Evolutionary conservation across 257 asterid genomes (phyloP).

Genomic region (Solanum lycopersicoides): DNA sequence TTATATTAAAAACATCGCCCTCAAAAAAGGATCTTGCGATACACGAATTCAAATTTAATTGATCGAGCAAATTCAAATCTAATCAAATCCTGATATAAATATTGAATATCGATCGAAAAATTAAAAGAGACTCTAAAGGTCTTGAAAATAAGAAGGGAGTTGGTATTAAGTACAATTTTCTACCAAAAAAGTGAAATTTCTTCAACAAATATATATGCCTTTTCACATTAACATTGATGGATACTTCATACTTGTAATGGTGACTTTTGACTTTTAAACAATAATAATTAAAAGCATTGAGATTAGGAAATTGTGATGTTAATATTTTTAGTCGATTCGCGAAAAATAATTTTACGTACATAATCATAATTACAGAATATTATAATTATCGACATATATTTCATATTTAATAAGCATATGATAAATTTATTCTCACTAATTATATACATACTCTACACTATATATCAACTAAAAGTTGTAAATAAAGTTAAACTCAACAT

Average conservation of each 20-base stretch:
- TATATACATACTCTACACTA: neutral
- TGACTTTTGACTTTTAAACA: neutral
- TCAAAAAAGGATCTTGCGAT: rapidly evolving
- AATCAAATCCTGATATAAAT: neutral
- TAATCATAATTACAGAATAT: neutral
- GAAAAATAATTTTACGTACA: neutral
- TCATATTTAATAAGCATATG: neutral
- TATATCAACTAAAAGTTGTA: neutral
- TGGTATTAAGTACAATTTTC: neutral
- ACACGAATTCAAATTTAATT: neutral
- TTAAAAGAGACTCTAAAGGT: neutral
- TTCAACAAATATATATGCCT: neutral
- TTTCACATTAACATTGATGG: neutral
- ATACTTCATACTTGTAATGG: neutral
- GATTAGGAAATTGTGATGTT: neutral
- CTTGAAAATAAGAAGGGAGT: neutral
- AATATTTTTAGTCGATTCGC: neutral
- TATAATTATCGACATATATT: neutral
- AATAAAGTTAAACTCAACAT: neutral
- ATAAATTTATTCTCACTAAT: neutral
- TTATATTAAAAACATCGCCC: neutral
- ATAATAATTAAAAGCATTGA: neutral
- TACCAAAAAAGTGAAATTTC: neutral
- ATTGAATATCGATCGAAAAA: rapidly evolving
- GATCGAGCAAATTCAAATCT: neutral